Percentiles rank a stretch among this genome's conserved stretches.
Conservation (phyloP, 352 stramenopile species). For the Peronospora belbahrii region DNA sequence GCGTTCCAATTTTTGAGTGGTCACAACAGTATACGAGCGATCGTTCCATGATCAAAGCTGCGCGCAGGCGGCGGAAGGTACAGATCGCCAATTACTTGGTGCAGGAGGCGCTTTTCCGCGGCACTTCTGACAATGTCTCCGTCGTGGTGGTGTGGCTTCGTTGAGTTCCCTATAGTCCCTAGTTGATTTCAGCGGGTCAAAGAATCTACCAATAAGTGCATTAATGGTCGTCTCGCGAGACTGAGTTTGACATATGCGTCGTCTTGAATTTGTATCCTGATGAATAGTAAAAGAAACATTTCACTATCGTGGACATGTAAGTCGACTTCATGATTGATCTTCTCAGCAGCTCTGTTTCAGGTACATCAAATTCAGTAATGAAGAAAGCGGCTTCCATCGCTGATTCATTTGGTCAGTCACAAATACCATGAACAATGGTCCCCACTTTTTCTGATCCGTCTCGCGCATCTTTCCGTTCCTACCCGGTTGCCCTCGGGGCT, state of each 20-base stretch:
- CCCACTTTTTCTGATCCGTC: too few species aligned
- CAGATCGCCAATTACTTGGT: conserved; percentile 90
- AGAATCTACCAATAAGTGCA: background rate
- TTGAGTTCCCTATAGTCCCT: conserved; percentile 11
- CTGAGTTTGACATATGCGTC: conserved; percentile 12
- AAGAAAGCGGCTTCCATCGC: too few species aligned
- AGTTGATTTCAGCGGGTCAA: background rate
- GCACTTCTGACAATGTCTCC: conserved; percentile 88
- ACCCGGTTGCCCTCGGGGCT: too few species aligned
- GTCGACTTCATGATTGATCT: background rate
- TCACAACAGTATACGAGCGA: conserved; percentile 87
- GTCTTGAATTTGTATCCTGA: conserved; percentile 14
- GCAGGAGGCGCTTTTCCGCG: conserved; percentile 85
- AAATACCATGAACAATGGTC: too few species aligned
- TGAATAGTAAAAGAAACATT: background rate
- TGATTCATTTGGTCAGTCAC: too few species aligned
- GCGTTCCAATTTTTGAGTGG: conserved; percentile 86
- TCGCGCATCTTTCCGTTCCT: too few species aligned
- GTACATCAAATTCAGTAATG: too few species aligned
- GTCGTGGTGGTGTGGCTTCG: conserved; percentile 88
- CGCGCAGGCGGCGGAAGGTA: conserved; percentile 74
- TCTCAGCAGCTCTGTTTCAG: background rate
- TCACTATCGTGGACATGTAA: background rate
- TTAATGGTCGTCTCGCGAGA: background rate
- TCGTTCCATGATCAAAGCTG: conserved; percentile 85